These are phyloP conservation scores for Choanephora cucurbitarum DNA, from an alignment of 371 early-diverging fungal species.

Conservation along the genomic window DNA sequence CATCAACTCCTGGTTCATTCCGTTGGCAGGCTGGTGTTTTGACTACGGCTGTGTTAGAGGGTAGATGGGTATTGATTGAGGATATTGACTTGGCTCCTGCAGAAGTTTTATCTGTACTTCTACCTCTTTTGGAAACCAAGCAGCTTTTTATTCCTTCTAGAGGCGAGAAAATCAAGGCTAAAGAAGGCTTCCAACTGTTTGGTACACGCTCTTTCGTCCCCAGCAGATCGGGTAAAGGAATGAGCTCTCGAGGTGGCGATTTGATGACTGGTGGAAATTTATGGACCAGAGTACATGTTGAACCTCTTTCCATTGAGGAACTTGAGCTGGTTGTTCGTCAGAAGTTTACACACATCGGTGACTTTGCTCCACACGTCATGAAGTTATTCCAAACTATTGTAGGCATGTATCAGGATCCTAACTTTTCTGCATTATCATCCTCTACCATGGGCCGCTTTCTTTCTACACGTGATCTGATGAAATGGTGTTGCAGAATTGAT, in stretches of 20 bases:
- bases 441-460: slow-evolving; percentile 63
- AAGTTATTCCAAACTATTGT: slow-evolving; percentile 62
- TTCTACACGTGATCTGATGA: slow-evolving; percentile 79
- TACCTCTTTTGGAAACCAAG: slow-evolving; percentile 93
- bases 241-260: slow-evolving; percentile 54
- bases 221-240: slow-evolving; percentile 48
- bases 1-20: slow-evolving; percentile 91
- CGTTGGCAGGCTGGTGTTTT: slow-evolving; percentile 97
- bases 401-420: slow-evolving; percentile 59
- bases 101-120: slow-evolving; percentile 95
- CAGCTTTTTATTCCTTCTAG: slow-evolving; percentile 92
- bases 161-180: slow-evolving; percentile 92
- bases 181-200: slow-evolving; percentile 94
- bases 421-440: slow-evolving; percentile 48
- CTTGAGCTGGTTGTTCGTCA: slow-evolving; percentile 63
- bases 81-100: slow-evolving; percentile 98
- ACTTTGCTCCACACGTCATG: slow-evolving; percentile 60
- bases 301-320: slow-evolving; percentile 66
- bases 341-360: slow-evolving; percentile 59
- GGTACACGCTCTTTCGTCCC: slow-evolving; percentile 81
- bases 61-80: slow-evolving; percentile 99
- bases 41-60: slow-evolving; percentile 92
- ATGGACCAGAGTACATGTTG: slow-evolving; percentile 79
- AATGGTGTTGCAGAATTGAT: slow-evolving; percentile 82
- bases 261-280: slow-evolving; percentile 70